Evolutionary conservation across 2,329 filamentous ascomycete species (phyloP), one percentile per base, ranked within the genome.

Genomic region (Neoarthrinium moseri): DNA sequence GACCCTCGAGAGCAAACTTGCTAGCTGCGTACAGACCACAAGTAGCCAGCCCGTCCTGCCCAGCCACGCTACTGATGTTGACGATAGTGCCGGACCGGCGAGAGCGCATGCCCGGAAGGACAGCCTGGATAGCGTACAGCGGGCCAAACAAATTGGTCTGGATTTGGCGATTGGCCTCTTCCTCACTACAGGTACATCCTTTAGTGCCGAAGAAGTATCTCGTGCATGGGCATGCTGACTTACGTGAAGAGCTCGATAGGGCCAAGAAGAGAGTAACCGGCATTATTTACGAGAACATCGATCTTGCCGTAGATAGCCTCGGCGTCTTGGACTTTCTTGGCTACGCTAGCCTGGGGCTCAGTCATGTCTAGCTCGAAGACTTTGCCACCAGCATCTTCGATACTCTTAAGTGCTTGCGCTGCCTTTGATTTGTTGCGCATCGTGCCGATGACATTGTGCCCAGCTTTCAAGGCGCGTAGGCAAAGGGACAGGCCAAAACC

Each of bases 1-100:
- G 30, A 1, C 63, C 68, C 50, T 73, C 70, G 1, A 73, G 55
- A 0, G 66, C 70, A 18, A 64, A 67, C 44, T 74, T 73, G 40
- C 58, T 65, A 6, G 54, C 56, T 1, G 53, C 44, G 48, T 63
- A 63, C 3, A 60, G 20, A 2, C 51, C 50, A 37, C 50, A 51
- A 2, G 47, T 20, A 17, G 58, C 50, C 4, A 50, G 34, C 18
- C 54, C 54, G 50, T 61, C 55, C 36, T 51, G 48, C 3, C 54
- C 57, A 1, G 57, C 57, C 5, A 60, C 48, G 48, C 56, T 60
- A 23, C 52, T 58, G 2, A 64, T 20, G 45, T 62, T 64, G 30
- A 63, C 53, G 35, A 64, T 58, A 15, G 55, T 55, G 36, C 61
- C 59, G 7, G 50, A 30, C 15, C 50, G 45, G 10, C 56, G 56